Conservation (phyloP, 1,284 basidiomycete genomes). For the Naganishia sp. region DNA sequence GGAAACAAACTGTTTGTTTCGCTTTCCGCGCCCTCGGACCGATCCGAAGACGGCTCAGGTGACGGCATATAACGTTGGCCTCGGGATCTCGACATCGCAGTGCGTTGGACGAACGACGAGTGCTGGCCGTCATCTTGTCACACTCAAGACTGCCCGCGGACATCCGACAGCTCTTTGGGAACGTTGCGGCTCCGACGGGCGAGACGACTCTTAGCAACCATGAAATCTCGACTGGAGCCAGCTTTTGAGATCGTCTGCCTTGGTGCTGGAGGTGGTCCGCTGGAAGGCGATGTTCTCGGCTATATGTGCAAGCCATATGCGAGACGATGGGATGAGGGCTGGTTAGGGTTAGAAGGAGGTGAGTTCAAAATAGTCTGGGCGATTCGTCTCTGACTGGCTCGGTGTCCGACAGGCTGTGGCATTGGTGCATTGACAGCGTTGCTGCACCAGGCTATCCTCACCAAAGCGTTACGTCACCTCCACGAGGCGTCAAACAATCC, state of each 20-base stretch:
- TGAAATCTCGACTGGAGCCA: neutral
- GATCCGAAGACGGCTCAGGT: too few species aligned
- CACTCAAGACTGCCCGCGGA: too few species aligned
- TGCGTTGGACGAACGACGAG: too few species aligned
- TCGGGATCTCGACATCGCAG: too few species aligned
- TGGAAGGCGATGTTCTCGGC: conserved; percentile 52
- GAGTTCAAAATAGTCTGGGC: conserved; percentile 24
- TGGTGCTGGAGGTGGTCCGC: conserved; percentile 52
- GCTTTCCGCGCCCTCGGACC: too few species aligned
- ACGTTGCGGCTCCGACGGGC: too few species aligned
- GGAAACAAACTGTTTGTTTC: too few species aligned
- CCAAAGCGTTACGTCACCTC: conserved; percentile 21
- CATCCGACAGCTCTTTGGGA: too few species aligned
- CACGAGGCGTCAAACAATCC: conserved; percentile 34
- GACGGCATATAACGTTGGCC: too few species aligned
- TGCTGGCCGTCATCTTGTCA: too few species aligned
- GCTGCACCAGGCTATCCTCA: conserved; percentile 24
- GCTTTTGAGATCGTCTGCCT: conserved; percentile 53
- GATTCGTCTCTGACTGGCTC: neutral
- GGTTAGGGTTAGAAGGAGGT: conserved; percentile 52
- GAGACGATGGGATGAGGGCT: conserved; percentile 49
- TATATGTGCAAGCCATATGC: conserved; percentile 48
- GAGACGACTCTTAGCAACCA: too few species aligned
- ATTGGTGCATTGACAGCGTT: conserved; percentile 46
- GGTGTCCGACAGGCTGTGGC: conserved; percentile 44